phyloP scores from a whole-genome alignment of 805 yeast genomes.

The Lipomyces kockii region DNA sequence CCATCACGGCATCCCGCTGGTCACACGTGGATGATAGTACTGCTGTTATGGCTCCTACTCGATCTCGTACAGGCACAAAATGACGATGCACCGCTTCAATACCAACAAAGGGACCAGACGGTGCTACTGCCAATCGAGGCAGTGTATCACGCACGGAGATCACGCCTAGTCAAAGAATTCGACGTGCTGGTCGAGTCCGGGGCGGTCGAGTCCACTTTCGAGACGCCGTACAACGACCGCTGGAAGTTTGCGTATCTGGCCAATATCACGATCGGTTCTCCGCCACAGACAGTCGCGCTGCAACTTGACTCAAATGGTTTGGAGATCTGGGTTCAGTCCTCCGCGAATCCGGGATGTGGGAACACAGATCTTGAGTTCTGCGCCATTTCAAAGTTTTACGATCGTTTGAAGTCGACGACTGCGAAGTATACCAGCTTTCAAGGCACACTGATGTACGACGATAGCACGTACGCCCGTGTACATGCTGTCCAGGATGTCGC shows the following conservation, averaged over 20 bases:
- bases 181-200: not conserved
- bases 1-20: not conserved
- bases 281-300: slow-evolving; percentile 56
- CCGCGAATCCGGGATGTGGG: slow-evolving; percentile 14
- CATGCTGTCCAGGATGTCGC: slow-evolving; percentile 65
- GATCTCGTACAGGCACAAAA: not conserved
- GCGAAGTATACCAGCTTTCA: not conserved
- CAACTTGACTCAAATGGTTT: slow-evolving; percentile 74
- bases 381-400: slow-evolving; percentile 15
- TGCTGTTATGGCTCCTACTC: not conserved
- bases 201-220: not conserved
- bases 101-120: not conserved
- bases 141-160: not conserved
- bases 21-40: not conserved
- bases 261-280: slow-evolving; percentile 56
- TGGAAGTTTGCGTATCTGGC: slow-evolving; percentile 39
- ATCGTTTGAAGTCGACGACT: slow-evolving; percentile 2
- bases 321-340: slow-evolving; percentile 62
- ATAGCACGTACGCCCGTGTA: slow-evolving; percentile 56
- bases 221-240: slow-evolving; percentile 20
- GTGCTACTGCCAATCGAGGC: not conserved
- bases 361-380: slow-evolving; percentile 12
- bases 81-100: not conserved
- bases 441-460: slow-evolving; percentile 51
- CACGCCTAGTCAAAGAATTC: not conserved